A percentile compares a stretch with the other conserved stretches of the same genome.
Evolutionary conservation across 1,139 yeast species (phyloP).

Genomic region (Hyphopichia buzzinii): DNA sequence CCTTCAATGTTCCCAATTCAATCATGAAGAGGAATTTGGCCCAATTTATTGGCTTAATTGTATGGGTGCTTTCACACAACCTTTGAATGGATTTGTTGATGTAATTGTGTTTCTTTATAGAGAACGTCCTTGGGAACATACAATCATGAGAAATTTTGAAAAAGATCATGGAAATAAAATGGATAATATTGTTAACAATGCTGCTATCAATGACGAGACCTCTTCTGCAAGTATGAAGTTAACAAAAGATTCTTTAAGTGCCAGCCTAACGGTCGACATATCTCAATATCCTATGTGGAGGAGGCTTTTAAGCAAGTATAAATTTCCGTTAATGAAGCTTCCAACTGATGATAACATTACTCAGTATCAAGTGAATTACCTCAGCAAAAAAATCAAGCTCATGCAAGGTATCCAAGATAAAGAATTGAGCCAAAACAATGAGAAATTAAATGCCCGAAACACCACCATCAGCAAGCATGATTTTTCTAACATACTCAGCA

Average conservation of each 20-base stretch:
- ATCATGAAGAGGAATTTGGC: constrained; percentile 45
- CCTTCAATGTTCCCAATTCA: constrained; percentile 60
- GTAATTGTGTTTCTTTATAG: constrained; percentile 71
- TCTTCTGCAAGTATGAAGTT: constrained; percentile 24
- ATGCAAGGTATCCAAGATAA: constrained; percentile 5
- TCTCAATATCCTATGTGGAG: constrained; percentile 35
- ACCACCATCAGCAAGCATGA: constrained; percentile 29
- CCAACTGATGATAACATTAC: constrained; percentile 38
- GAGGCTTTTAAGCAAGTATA: constrained; percentile 27
- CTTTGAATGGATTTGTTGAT: constrained; percentile 78
- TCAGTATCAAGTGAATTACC: constrained; percentile 24
- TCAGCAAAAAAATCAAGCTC: constrained; percentile 14
- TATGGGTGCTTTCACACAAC: constrained; percentile 73
- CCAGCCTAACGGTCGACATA: constrained; percentile 25
- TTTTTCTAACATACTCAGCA: constrained; percentile 35
- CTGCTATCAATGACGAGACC: constrained; percentile 15
- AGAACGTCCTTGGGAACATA: constrained; percentile 72
- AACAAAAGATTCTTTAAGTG: constrained; percentile 25
- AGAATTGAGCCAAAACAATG: constrained; percentile 1
- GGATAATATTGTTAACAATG: constrained; percentile 17
- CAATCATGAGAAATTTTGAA: constrained; percentile 41
- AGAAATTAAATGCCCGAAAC: neutral
- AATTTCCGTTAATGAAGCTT: constrained; percentile 42
- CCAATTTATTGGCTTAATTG: constrained; percentile 66
- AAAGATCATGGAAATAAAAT: constrained; percentile 33